Evolutionary conservation across 495 filamentous ascomycete genomes (phyloP), one percentile per base, ranked within the genome.

Genomic region (Tuber aestivum): DNA sequence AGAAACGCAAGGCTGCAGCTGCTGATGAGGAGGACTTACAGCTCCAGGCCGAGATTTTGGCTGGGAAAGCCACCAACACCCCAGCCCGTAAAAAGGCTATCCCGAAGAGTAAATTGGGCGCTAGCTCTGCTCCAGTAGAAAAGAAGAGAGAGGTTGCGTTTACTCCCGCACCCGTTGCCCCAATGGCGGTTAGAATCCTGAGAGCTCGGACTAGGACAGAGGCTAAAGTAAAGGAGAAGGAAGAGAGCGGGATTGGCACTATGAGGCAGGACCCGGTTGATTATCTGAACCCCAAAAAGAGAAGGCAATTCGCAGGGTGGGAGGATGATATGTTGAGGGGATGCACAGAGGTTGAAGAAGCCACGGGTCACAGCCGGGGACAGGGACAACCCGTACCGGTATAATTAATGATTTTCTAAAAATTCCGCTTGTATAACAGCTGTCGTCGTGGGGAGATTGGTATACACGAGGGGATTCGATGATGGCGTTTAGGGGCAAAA

Each of bases 221-320:
- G 56, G 35, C 56, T 18, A 65, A 65, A 65, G 56, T 65, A 27
- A 65, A 41, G 9, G 79, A 83, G 68, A 80, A 75, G 45, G 77
- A 81, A 20, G 83, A 83, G 48, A 76, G 74, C 27, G 79, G 79
- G 20, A 82, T 84, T 18, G 83, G 83, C 14, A 72, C 82, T 76
- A 84, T 75, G 75, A 78, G 97, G 85, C 92, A 96, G 84, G 91
- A 92, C 75, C 87, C 89, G 68, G 90, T 94, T 74, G 93, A 97
- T 84, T 96, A 90, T 83, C 82, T 97, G 80, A 91, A 91, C 74
- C 90, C 92, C 37, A 86, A 88, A 71, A 90, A 90, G 73, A 85
- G 87, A 77, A 87, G 87, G 75, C 90, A 92, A 42, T 97, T 91
- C 83, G 82, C 85, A 37, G 84, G 85, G 32, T 97, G 95, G 95